phyloP scores from a whole-genome alignment of 1,139 yeast genomes.

The Suhomyces bribrorum region DNA sequence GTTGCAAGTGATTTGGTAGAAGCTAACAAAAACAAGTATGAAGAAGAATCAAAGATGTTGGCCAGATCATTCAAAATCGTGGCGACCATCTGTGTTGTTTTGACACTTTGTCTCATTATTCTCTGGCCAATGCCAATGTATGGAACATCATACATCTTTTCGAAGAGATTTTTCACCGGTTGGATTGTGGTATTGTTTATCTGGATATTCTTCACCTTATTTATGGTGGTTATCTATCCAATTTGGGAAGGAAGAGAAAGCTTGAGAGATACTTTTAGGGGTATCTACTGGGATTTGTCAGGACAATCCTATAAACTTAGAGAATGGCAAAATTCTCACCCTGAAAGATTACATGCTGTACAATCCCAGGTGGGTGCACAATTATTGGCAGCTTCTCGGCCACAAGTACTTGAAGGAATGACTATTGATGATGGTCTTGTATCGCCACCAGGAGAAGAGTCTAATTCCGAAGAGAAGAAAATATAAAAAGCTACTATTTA shows the following conservation, averaged over 20 bases:
- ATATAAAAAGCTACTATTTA: background rate
- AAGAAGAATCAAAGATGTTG: conserved; percentile 47
- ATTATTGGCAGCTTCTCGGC: conserved; percentile 24
- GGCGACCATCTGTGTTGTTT: conserved; percentile 51
- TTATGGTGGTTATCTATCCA: conserved; percentile 61
- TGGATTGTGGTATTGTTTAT: conserved; percentile 77
- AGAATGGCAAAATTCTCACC: conserved; percentile 71
- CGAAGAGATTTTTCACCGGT: conserved; percentile 73
- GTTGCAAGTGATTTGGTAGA: conserved; percentile 49
- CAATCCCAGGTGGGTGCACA: conserved; percentile 55
- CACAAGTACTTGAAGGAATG: conserved; percentile 34
- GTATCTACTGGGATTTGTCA: conserved; percentile 78
- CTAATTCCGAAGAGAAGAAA: conserved; percentile 22
- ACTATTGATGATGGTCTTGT: conserved; percentile 22
- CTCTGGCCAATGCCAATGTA: conserved; percentile 92
- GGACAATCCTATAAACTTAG: conserved; percentile 72
- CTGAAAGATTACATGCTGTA: conserved; percentile 70
- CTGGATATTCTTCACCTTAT: conserved; percentile 64
- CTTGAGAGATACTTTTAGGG: conserved; percentile 62
- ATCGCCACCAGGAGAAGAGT: conserved; percentile 29
- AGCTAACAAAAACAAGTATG: conserved; percentile 34
- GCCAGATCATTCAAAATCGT: conserved; percentile 57
- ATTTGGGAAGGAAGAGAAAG: conserved; percentile 68
- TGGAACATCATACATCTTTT: conserved; percentile 70
- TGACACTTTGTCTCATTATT: conserved; percentile 62